Evolutionary conservation across 2,329 filamentous ascomycete species (phyloP), one percentile per base, ranked within the genome.

Genomic region (Ceratocystis variospora): DNA sequence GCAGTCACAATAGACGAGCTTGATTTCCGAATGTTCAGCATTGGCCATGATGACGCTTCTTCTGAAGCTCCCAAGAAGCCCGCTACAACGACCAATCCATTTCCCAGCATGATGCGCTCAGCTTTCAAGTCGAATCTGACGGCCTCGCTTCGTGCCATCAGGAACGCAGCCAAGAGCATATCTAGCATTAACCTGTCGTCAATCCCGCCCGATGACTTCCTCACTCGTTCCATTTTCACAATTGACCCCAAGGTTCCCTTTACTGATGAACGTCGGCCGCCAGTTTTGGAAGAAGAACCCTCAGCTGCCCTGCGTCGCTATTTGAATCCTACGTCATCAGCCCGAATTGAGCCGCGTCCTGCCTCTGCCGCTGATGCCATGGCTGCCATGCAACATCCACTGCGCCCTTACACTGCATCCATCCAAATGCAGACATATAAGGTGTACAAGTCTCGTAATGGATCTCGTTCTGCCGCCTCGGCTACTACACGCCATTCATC

Each of bases 351-450:
- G 17, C 61, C 64, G 6, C 46, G 50, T 10, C 63, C 63, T 71
- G 67, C 71, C 68, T 31, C 73, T 68, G 46, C 72, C 73, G 12
- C 73, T 73, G 44, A 69, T 71, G 7, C 70, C 71, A 45, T 65
- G 71, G 33, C 53, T 68, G 62, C 66, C 76, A 66, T 45, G 33
- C 61, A 63, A 22, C n/a, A 28, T 10, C 46, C 66, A 5, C 37
- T 59, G 19, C 74, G 77, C 68, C 76, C 76, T 64, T 87, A 82
- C 71, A 86, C 83, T 15, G 84, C 85, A 31, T 87, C 85, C 1
- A 87, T 88, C 67, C 85, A 87, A 72, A 87, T 88, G 85, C 84
- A 87, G 71, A 88, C 85, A 0, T 88, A 88, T 77, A 84, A 83
- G 71, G 79, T 84, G 44, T 80, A 80, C 71, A 78, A 79, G 45